phyloP scores from a whole-genome alignment of 768 basidiomycete genomes.

The Russula abietina region DNA sequence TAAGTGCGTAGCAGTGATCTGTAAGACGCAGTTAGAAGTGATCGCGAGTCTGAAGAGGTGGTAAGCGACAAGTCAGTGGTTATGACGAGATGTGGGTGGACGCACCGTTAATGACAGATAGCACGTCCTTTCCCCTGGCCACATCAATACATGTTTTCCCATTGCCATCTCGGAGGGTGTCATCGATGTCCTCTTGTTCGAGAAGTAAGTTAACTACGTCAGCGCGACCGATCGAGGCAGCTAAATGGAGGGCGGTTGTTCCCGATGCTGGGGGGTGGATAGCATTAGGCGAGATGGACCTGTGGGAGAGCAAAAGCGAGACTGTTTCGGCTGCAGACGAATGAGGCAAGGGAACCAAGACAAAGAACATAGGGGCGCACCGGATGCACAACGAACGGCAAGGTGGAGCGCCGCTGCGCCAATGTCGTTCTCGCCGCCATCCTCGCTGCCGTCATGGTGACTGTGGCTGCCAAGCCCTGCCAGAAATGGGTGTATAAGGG shows the following conservation, averaged over 20 bases:
- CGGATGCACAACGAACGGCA: slow-evolving; percentile 73
- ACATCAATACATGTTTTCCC: slow-evolving; percentile 69
- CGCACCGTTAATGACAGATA: slow-evolving; percentile 64
- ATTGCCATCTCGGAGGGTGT: slow-evolving; percentile 59
- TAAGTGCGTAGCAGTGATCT: slow-evolving; percentile 69
- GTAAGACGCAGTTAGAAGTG: slow-evolving; percentile 67
- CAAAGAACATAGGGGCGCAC: slow-evolving; percentile 36
- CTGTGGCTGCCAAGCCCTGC: slow-evolving; percentile 68
- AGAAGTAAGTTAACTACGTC: slow-evolving; percentile 73
- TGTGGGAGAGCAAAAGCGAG: slow-evolving; percentile 58
- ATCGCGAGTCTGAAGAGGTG: slow-evolving; percentile 56
- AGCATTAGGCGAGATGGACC: slow-evolving; percentile 74
- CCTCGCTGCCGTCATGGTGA: slow-evolving; percentile 41
- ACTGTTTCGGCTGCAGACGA: slow-evolving; percentile 55
- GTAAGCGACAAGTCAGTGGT: background rate
- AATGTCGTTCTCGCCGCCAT: slow-evolving; percentile 45
- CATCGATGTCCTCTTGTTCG: slow-evolving; percentile 75
- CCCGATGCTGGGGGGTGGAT: slow-evolving; percentile 68
- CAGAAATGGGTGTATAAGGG: slow-evolving; percentile 77
- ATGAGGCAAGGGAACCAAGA: slow-evolving; percentile 1
- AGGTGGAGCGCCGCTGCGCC: slow-evolving; percentile 75
- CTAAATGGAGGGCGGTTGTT: slow-evolving; percentile 65
- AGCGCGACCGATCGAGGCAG: slow-evolving; percentile 63
- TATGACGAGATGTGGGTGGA: background rate
- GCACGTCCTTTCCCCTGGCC: slow-evolving; percentile 60